phyloP scores from a whole-genome alignment of 768 basidiomycete genomes.

The Pulveroboletus ravenelii region DNA sequence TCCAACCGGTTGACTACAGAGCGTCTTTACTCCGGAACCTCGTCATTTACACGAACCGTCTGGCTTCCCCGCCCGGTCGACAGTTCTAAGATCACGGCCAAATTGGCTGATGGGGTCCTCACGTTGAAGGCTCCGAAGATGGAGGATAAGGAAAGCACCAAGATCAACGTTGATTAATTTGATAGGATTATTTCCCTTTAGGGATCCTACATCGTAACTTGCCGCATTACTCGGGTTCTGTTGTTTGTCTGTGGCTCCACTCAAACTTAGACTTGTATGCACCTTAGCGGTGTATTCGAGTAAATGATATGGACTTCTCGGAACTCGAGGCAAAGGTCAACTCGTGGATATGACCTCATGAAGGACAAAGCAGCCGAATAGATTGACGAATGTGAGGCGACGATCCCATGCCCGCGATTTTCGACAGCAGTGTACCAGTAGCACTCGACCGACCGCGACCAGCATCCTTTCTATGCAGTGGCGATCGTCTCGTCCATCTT shows the following conservation, averaged over 20 bases:
- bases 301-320: no score
- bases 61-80: conserved; percentile 67
- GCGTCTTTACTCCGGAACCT: conserved; percentile 51
- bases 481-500: conserved; percentile 4
- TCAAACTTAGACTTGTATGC: not conserved
- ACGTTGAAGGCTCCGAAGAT: conserved; percentile 57
- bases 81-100: conserved; percentile 52
- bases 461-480: no score
- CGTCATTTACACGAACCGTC: conserved; percentile 63
- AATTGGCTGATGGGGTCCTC: conserved; percentile 65
- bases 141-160: conserved; percentile 52
- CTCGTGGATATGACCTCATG: no score
- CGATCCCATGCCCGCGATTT: no score
- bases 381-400: no score
- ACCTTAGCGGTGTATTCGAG: not conserved
- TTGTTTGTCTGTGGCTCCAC: conserved; percentile 7
- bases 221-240: not conserved
- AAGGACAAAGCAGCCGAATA: no score
- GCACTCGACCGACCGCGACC: no score
- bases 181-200: not conserved
- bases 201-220: not conserved
- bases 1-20: conserved; percentile 54
- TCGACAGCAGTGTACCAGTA: no score
- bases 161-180: conserved; percentile 37
- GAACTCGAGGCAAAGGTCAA: no score